Conservation (phyloP, 331 rosid species). For the Rhamnella rubrinervis region DNA sequence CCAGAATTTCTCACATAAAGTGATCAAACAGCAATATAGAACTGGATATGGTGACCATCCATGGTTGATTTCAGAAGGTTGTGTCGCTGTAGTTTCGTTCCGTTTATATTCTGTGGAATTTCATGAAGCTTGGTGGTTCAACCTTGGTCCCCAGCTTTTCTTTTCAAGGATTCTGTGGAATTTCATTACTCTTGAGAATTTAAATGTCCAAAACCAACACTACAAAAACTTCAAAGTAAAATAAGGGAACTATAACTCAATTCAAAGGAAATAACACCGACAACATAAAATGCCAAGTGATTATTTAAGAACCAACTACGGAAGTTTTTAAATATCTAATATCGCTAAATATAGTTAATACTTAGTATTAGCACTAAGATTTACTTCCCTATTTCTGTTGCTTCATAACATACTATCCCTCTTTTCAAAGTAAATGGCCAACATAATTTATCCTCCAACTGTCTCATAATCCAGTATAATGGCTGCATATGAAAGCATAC, state of each 20-base stretch:
- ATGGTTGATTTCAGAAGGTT: slow-evolving; percentile 6
- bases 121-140: slow-evolving; percentile 28
- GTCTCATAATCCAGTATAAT: too few relatives aligned
- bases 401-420: too few relatives aligned
- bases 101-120: neutral
- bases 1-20: neutral
- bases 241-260: neutral
- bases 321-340: too few relatives aligned
- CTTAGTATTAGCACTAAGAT: too few relatives aligned
- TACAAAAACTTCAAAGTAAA: neutral
- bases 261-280: neutral
- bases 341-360: too few relatives aligned
- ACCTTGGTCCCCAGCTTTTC: slow-evolving; percentile 36
- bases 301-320: too few relatives aligned
- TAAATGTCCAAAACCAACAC: neutral
- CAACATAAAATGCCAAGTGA: neutral
- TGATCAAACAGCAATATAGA: neutral
- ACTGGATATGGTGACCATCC: slow-evolving; percentile 10
- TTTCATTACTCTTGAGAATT: slow-evolving; percentile 11
- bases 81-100: neutral
- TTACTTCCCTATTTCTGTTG: too few relatives aligned
- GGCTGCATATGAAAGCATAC: neutral
- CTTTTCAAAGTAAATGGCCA: too few relatives aligned
- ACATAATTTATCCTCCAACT: too few relatives aligned
- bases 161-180: slow-evolving; percentile 60